Evolutionary conservation across 495 filamentous ascomycete genomes (phyloP).

Genomic region (Neurospora sp.): DNA sequence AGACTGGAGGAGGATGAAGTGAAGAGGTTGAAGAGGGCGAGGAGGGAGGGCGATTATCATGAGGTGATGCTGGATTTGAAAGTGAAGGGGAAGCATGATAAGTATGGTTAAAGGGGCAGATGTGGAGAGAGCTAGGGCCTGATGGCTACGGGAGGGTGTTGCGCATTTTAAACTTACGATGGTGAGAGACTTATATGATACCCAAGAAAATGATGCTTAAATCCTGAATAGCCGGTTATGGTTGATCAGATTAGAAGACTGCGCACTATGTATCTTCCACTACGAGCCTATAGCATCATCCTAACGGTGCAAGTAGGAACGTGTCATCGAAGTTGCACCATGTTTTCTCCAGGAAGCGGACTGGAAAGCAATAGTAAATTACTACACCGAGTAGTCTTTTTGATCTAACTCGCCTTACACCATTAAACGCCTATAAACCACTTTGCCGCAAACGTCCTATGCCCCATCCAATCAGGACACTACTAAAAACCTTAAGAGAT

Average conservation of each 20-base stretch:
- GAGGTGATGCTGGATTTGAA: conserved; percentile 80
- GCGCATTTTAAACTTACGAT: background rate
- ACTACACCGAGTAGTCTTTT: background rate
- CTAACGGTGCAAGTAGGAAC: background rate
- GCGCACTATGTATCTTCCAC: background rate
- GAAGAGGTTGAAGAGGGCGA: conserved; percentile 66
- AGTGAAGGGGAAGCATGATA: conserved; percentile 94
- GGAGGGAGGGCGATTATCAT: conserved; percentile 82
- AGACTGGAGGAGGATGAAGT: conserved; percentile 78
- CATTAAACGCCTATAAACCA: background rate
- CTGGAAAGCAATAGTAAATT: background rate
- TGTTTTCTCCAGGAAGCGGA: background rate
- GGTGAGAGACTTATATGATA: background rate
- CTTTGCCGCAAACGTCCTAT: background rate
- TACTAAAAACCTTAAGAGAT: background rate
- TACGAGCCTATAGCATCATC: background rate
- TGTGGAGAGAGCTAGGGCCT: background rate
- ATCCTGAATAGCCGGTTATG: background rate
- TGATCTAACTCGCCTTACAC: background rate
- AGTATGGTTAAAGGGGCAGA: conserved; percentile 42
- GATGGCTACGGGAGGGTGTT: background rate
- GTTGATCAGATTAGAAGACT: background rate
- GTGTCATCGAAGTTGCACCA: background rate
- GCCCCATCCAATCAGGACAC: background rate
- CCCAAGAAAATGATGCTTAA: background rate